Evolutionary conservation across 2,329 filamentous ascomycete genomes (phyloP), one percentile per base, ranked within the genome.

Genomic region (Arthrobotrys sphaeroides): DNA sequence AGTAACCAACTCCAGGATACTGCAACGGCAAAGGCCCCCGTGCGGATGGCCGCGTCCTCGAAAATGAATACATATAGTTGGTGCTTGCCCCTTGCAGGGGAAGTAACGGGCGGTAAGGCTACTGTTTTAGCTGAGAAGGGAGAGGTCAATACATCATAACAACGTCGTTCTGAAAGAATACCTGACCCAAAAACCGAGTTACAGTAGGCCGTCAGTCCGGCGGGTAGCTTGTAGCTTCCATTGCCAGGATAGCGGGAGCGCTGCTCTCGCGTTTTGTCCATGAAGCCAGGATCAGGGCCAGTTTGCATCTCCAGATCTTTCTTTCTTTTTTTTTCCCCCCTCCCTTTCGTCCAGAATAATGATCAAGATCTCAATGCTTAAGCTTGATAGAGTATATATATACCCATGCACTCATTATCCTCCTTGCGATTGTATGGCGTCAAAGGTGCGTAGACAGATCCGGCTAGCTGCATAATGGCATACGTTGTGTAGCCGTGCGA

Each of bases 211-310:
- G 26, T 51, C 16, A 20, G 40, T 6, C 18, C 22, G 28, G 31
- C 28, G 51, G 51, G 31, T 55, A 55, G 31, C 18, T 36, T 53
- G 31, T 55, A 55, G 31, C 18, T 36, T 53, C 51, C 51, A 24
- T 36, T 24, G 31, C 31, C 18, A 38, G 20, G 31, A 36, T 38
- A 7, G 28, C 24, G 47, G 26, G 16, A 53, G 16, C 18, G 26
- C 4, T 43, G 2, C n/a, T 53, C 31, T 33, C n/a, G 4, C 24
- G 33, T 5, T n/a, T 33, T 5, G 28, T 5, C 0, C 28, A 24
- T 24, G 3, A 38, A 55, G 16, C 31, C 1, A 38, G 18, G 31
- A 18, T 28, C 16, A 12, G 13, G 13, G 22, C 24, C 10, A 28
- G n/a, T 49, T 18, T 49, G 16, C 45, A 40, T n/a, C 36, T 2